phyloP scores from a whole-genome alignment of 257 asterid species.

The Solanum lycopersicoides region DNA sequence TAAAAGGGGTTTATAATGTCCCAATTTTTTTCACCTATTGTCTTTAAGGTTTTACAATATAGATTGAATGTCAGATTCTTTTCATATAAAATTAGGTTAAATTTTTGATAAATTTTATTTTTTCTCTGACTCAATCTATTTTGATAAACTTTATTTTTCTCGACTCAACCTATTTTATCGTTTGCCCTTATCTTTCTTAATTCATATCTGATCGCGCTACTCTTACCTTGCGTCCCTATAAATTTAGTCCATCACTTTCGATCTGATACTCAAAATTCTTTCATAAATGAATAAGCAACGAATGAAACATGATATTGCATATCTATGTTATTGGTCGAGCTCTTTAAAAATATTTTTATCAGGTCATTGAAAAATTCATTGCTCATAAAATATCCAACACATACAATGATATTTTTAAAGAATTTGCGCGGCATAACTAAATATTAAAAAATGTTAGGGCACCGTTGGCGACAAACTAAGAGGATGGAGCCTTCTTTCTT shows the following conservation, averaged over 20 bases:
- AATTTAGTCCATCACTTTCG: not conserved
- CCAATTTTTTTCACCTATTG: not conserved
- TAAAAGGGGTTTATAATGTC: not conserved
- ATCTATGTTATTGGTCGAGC: not conserved
- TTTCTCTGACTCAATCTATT: not conserved
- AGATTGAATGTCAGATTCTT: not conserved
- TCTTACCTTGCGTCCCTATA: no score
- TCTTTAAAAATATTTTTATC: not conserved
- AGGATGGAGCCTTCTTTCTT: slow-evolving; percentile 34
- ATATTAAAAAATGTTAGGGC: not conserved
- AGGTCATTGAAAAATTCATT: not conserved
- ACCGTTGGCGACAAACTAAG: slow-evolving; percentile 22
- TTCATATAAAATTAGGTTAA: not conserved
- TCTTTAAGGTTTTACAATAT: not conserved
- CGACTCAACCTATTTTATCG: no score
- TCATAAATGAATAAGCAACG: not conserved
- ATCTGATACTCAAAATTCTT: not conserved
- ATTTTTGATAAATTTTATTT: not conserved
- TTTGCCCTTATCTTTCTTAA: no score
- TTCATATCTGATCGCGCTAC: no score
- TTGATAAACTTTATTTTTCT: not conserved
- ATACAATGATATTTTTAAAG: not conserved
- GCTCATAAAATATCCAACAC: not conserved
- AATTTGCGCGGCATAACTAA: not conserved
- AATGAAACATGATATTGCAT: not conserved